Base-by-base conservation (phyloP, 139 green algal genomes). In the Marvania coccoides region DNA sequence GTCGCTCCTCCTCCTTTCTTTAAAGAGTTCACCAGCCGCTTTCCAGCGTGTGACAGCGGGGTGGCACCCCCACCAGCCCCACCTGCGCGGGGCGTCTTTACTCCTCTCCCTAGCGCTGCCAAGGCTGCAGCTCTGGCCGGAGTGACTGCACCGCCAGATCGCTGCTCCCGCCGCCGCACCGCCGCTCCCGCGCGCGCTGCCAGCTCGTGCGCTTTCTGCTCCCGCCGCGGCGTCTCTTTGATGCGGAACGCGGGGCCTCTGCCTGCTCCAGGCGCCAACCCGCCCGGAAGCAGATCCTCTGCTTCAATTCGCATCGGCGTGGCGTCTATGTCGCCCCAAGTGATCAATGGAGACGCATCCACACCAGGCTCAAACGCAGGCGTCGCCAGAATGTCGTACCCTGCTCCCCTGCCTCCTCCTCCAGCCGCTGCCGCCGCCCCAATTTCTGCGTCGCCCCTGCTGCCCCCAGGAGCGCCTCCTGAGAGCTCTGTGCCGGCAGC, bases 291-390 rank as follows among this genome's bases (percentile, higher is more conserved):
- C 54, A 71, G 34, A 35, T 73, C 71, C 29, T 78, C 63, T 14
- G 58, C 67, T 6, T 78, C 63, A 6, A 79, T 62, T 9, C 89
- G 71, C 69, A 93, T 61, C 5, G 89, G 89, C 15, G 89, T 96
- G 68, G 58, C 75, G 24, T 70, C 83, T 19, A 96, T 81, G 47
- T 94, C 85, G 19, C 89, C 89, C 89, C 89, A 96, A 3, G 89
- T 96, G 78, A 96, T 90, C 14, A 96, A 63, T 2, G 88, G 89
- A 1, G 81, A 88, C 37, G 61, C 71, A 5, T 74, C 83, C n/a
- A 69, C 72, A 33, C 54, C 67, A 9, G 74, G 81, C 4, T 70
- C 72, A n/a, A 81, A 75, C 30, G 57, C 56, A 2, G 81, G 83
- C 1, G 81, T 87, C 3, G 76, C 70, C 42, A 87, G 30, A 6